A percentile compares a stretch with the other conserved stretches of the same genome.
Evolutionary conservation across 2,329 filamentous ascomycete species (phyloP).

Genomic region (Cylindrodendrum hubeiense): DNA sequence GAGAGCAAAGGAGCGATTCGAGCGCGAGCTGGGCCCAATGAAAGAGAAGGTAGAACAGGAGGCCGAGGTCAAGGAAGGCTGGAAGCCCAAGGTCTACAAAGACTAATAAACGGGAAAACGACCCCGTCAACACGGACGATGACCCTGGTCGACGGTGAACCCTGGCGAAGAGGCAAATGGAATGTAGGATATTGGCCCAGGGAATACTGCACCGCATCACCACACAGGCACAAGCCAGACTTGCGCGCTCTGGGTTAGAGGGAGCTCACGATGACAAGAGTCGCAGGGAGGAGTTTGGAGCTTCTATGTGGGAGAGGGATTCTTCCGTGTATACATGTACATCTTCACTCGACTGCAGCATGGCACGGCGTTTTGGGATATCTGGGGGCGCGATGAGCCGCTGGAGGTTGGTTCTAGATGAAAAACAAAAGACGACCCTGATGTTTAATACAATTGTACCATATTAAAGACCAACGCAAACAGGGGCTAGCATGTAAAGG

Average conservation of each 20-base stretch:
- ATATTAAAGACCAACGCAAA: slow-evolving; percentile 30
- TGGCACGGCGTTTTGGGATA: slow-evolving; percentile 62
- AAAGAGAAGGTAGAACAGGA: slow-evolving; percentile 79
- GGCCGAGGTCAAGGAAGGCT: slow-evolving; percentile 84
- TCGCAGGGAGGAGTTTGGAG: slow-evolving; percentile 28
- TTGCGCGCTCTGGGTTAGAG: slow-evolving; percentile 21
- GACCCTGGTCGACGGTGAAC: slow-evolving; percentile 6
- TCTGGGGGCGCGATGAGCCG: slow-evolving; percentile 45
- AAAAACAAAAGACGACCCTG: slow-evolving; percentile 45
- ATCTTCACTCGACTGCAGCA: slow-evolving; percentile 68
- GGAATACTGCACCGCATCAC: not conserved
- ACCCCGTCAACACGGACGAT: not conserved
- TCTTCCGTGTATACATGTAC: slow-evolving; percentile 55
- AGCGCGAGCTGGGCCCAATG: slow-evolving; percentile 83
- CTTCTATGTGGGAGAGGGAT: slow-evolving; percentile 26
- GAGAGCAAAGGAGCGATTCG: slow-evolving; percentile 90
- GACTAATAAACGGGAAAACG: slow-evolving; percentile 68
- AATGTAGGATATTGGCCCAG: slow-evolving; percentile 39
- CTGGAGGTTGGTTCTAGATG: slow-evolving; percentile 48
- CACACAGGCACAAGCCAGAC: not conserved
- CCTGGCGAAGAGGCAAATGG: slow-evolving; percentile 11
- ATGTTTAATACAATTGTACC: slow-evolving; percentile 47
- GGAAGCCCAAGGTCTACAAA: slow-evolving; percentile 96
- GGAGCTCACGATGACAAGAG: slow-evolving; percentile 1
- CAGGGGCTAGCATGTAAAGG: not conserved